These are phyloP conservation scores for Cladobotryum protrusum DNA, from an alignment of 2,329 filamentous ascomycete genomes.

Conservation along the genomic window DNA sequence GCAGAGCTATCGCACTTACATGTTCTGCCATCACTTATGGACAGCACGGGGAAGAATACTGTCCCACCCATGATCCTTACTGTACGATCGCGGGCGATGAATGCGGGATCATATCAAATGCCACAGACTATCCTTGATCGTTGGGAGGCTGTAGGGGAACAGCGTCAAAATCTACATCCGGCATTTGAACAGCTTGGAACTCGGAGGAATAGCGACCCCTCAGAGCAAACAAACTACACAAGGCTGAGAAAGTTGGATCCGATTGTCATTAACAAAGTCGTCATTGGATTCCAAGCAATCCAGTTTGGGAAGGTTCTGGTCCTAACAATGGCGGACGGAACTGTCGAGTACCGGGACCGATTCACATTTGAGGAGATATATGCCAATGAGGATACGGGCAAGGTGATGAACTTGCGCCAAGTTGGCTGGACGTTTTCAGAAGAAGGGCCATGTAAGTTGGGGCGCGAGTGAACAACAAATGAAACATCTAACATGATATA, in stretches of 20 bases:
- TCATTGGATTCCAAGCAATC: constrained; percentile 61
- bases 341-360: constrained; percentile 72
- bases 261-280: constrained; percentile 62
- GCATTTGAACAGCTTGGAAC: constrained; percentile 69
- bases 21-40: constrained; percentile 60
- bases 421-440: constrained; percentile 69
- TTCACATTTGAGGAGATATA: constrained; percentile 64
- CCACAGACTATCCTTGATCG: constrained; percentile 70
- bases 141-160: constrained; percentile 69
- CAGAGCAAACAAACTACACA: constrained; percentile 26
- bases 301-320: constrained; percentile 67
- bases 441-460: constrained; percentile 55
- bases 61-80: constrained; percentile 61
- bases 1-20: constrained; percentile 67
- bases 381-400: constrained; percentile 56
- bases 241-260: constrained; percentile 61
- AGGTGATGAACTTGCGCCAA: constrained; percentile 65
- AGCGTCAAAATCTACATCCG: constrained; percentile 60
- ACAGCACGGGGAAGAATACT: constrained; percentile 50
- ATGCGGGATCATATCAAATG: constrained; percentile 52
- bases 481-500: constrained; percentile 22
- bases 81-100: constrained; percentile 58
- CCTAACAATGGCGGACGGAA: constrained; percentile 72
- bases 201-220: constrained; percentile 49
- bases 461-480: not conserved